Percentiles rank a stretch among this genome's conserved stretches.
phyloP scores from a whole-genome alignment of 1,284 basidiomycete species.

The Malassezia sympodialis region DNA sequence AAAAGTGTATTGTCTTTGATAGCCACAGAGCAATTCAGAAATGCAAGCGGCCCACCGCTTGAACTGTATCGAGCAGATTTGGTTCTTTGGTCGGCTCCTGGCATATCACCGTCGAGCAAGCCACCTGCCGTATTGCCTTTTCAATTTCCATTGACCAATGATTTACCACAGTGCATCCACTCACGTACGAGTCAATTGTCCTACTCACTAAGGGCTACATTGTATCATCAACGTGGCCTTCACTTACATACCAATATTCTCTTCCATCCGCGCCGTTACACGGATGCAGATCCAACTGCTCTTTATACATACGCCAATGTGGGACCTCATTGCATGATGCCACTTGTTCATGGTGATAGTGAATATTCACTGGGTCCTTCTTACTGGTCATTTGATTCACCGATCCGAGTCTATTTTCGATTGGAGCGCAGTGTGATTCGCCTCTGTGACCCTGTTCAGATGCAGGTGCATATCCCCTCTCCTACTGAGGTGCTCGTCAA shows the following conservation, averaged over 20 bases:
- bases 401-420: slow-evolving; percentile 27
- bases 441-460: slow-evolving; percentile 37
- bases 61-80: slow-evolving; percentile 30
- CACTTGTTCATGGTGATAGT: slow-evolving; percentile 9
- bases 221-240: slow-evolving; percentile 20
- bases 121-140: slow-evolving; percentile 37
- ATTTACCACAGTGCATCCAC: slow-evolving; percentile 45
- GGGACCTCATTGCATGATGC: slow-evolving; percentile 17
- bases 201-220: slow-evolving; percentile 30
- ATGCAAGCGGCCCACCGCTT: background rate
- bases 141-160: slow-evolving; percentile 33
- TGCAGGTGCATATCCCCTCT: slow-evolving; percentile 38
- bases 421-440: slow-evolving; percentile 39
- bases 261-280: slow-evolving; percentile 40
- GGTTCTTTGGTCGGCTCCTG: slow-evolving; percentile 26
- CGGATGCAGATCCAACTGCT: slow-evolving; percentile 16
- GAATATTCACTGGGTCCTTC: slow-evolving; percentile 24
- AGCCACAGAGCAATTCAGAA: background rate
- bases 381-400: slow-evolving; percentile 26
- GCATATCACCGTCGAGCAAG: background rate
- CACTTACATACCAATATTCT: slow-evolving; percentile 22
- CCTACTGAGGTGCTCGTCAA: slow-evolving; percentile 23
- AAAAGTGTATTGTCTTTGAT: background rate
- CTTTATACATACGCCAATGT: slow-evolving; percentile 16
- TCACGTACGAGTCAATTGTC: slow-evolving; percentile 26